Conservation (phyloP, 108 stramenopile species). For the Aureococcus anophagefferens region DNA sequence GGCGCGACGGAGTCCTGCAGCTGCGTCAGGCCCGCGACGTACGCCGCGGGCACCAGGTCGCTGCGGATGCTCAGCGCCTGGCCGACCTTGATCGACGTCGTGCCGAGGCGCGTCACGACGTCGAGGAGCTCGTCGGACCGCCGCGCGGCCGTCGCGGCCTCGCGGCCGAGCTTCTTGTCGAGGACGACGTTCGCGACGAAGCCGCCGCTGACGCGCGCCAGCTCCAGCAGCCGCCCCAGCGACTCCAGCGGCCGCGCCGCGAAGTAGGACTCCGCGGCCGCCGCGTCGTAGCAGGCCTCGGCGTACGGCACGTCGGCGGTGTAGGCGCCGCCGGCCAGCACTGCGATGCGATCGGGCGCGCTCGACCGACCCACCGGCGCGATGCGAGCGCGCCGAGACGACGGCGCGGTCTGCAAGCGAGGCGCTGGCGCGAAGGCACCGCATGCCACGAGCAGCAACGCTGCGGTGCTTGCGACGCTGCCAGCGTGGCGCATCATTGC, state of each 20-base stretch:
- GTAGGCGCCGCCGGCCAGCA: no score
- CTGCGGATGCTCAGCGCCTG: conserved; percentile 73
- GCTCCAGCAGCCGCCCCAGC: conserved; percentile 40
- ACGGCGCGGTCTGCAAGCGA: no score
- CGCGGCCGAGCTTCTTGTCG: conserved; percentile 53
- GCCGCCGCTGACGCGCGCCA: conserved; percentile 39
- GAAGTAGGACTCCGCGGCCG: conserved; percentile 43
- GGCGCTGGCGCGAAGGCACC: no score
- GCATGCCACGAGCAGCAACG: no score
- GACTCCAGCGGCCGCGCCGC: conserved; percentile 41
- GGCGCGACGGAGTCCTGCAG: conserved; percentile 76
- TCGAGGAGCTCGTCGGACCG: conserved; percentile 53
- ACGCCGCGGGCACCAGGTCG: conserved; percentile 64
- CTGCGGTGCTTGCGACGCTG: no score
- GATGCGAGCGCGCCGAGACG: no score
- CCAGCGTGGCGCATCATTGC: no score
- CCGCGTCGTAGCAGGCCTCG: conserved; percentile 40
- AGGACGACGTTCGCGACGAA: conserved; percentile 57
- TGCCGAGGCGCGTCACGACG: conserved; percentile 58
- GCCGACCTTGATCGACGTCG: conserved; percentile 69
- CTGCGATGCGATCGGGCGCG: no score
- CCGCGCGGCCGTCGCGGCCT: conserved; percentile 51
- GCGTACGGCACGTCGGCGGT: no score
- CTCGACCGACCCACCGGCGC: no score
- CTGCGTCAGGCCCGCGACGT: conserved; percentile 61